Base-by-base conservation (phyloP, 768 basidiomycete genomes). In the Lentinula sp. region DNA sequence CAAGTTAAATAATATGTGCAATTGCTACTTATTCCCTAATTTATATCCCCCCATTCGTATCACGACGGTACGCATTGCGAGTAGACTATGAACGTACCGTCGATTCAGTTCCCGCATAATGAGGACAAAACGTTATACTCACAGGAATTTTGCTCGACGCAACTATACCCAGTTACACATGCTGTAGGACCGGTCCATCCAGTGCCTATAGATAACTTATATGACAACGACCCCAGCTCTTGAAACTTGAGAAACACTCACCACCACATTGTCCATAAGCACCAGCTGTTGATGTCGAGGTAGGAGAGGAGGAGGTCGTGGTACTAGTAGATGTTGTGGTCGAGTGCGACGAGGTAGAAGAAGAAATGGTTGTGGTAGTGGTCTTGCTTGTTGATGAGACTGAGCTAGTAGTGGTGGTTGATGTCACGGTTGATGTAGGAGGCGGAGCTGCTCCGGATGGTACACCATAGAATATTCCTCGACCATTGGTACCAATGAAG, bases 401-500 rank as follows among this genome's bases (percentile, higher is more conserved):
- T 16, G 45, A 34, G 46, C 43, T 57, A 28, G 48, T 59, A 16
- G 50, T 32, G 10, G 55, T 42, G 21, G 55, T 43, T 21, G 18
- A 40, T 23, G 59, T 8, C 50, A 39, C 21, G 42, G 65, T 62
- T 5, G 64, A 39, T 1, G 64, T 64, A 45, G 61, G 40, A 18
- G 63, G 37, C 13, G 62, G 58, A 9, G 49, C 62, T 16, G 62
- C 40, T 16, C 62, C 62, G 3, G 52, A n/a, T 43, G 58, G 60
- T 31, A 65, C 61, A 16, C 62, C 72, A 49, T 70, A 72, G 63
- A 71, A 72, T 43, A 73, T 73, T 18, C 72, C 73, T 32, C 75
- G 71, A 23, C 74, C 75, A 60, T 74, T 74, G 10, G 74, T 76
- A 1, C 74, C 74, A 46, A 76, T 70, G 63, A 75, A 76, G 2